Conservation (phyloP, 2,329 filamentous ascomycete genomes). For the Diaporthe sp. region DNA sequence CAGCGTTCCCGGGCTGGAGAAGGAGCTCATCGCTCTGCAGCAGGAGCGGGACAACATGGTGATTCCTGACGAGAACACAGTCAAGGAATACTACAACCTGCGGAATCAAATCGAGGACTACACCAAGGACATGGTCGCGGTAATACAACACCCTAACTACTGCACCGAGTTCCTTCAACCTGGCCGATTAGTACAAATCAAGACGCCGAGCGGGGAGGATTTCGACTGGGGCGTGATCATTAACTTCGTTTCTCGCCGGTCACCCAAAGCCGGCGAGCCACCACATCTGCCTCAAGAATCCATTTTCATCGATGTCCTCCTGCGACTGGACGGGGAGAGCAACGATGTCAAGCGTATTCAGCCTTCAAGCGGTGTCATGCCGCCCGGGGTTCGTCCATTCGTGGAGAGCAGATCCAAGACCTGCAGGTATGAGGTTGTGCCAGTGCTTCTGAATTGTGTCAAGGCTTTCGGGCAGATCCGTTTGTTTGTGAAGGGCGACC, state of each 20-base stretch:
- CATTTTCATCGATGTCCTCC: constrained; percentile 85
- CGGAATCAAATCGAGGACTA: constrained; percentile 87
- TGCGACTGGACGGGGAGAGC: constrained; percentile 70
- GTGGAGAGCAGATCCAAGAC: constrained; percentile 68
- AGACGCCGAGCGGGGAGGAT: constrained; percentile 79
- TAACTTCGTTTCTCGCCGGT: constrained; percentile 76
- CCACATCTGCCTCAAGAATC: constrained; percentile 82
- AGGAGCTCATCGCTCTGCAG: constrained; percentile 84
- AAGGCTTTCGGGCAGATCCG: constrained; percentile 87
- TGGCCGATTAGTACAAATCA: constrained; percentile 90
- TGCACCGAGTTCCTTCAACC: constrained; percentile 87
- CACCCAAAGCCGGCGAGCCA: constrained; percentile 76
- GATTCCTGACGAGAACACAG: constrained; percentile 87
- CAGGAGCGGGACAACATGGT: constrained; percentile 78
- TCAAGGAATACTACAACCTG: constrained; percentile 95
- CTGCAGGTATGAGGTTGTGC: constrained; percentile 84
- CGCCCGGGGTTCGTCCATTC: constrained; percentile 70
- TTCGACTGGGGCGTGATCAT: constrained; percentile 96
- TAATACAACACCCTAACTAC: constrained; percentile 93
- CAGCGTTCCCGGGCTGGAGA: constrained; percentile 86
- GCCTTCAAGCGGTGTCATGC: constrained; percentile 76
- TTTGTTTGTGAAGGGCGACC: constrained; percentile 84
- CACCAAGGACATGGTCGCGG: constrained; percentile 88
- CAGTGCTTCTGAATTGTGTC: constrained; percentile 87
- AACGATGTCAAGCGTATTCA: constrained; percentile 61